Evolutionary conservation across 768 basidiomycete species (phyloP), one percentile per base, ranked within the genome.

Genomic region (Gelatoporia subvermispora): DNA sequence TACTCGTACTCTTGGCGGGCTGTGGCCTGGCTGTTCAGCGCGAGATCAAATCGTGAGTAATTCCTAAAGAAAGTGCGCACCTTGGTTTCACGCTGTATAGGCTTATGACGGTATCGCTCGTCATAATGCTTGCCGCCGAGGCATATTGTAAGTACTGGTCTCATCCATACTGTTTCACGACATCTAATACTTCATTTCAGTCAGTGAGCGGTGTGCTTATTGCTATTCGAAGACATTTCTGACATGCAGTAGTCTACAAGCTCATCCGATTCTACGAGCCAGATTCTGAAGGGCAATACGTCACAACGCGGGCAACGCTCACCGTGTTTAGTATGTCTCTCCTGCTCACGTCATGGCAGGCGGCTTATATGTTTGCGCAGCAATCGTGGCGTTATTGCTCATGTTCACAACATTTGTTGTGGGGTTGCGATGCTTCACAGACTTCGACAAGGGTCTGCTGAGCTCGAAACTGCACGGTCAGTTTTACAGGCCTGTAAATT

Each of bases 211-310:
- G n/a, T n/a, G n/a, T n/a, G n/a, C n/a, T n/a, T n/a, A n/a, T n/a
- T n/a, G n/a, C n/a, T n/a, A n/a, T n/a, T n/a, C n/a, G n/a, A n/a
- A n/a, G n/a, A n/a, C n/a, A n/a, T n/a, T n/a, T n/a, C n/a, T n/a
- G n/a, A n/a, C n/a, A n/a, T n/a, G n/a, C n/a, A n/a, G n/a, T n/a
- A 90, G 85, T 92, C 43, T 93, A 85, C 65, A 93, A 93, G 60
- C 75, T 93, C n/a, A 79, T 84, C 51, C 82, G 90, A 18, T 88
- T 92, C 70, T 93, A 87, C 61, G 68, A 79, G 21, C 86, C 88
- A 3, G 52, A 59, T 3, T 81, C 85, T 7, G 54, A 65, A 40
- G 55, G 35, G 1, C 70, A 75, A 53, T 93, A 93, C 58, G 57
- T 65, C 20, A 81, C 86, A n/a, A 91, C 89, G 17, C 75, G 89